Evolutionary conservation across 306 rosid species (phyloP).

Genomic region (Cicer arietinum): DNA sequence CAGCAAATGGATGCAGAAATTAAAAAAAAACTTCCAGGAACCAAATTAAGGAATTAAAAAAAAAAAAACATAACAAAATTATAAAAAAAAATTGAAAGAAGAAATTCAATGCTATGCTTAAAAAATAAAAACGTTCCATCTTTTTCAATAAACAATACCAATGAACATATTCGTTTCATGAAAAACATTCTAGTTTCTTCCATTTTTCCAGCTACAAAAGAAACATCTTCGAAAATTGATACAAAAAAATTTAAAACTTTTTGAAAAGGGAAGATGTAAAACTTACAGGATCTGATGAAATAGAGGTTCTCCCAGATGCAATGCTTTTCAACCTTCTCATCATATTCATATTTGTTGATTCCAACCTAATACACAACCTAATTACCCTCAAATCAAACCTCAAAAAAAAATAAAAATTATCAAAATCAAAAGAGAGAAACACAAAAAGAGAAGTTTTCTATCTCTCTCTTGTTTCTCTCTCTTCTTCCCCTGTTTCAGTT

Average conservation of each 20-base stretch:
- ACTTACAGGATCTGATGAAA: constrained; percentile 95
- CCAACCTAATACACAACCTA: constrained; percentile 55
- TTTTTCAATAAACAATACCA: constrained; percentile 19
- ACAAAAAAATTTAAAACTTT: constrained; percentile 24
- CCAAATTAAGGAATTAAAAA: not conserved
- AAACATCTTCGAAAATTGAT: not conserved
- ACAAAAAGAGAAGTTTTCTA: constrained; percentile 11
- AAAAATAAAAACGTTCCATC: not conserved
- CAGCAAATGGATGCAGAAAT: constrained; percentile 16
- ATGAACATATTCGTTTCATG: constrained; percentile 3
- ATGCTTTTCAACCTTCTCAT: constrained; percentile 98
- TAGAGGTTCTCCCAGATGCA: constrained; percentile 91
- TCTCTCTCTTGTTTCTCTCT: constrained; percentile 47
- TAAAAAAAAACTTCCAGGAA: not conserved
- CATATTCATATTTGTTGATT: constrained; percentile 54
- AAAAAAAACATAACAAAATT: not conserved
- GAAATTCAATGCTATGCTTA: not conserved
- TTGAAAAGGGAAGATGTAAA: not conserved
- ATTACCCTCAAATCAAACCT: constrained; percentile 41
- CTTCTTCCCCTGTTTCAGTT: constrained; percentile 41
- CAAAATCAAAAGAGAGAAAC: constrained; percentile 43
- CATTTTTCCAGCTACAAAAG: constrained; percentile 9
- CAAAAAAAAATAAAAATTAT: not conserved
- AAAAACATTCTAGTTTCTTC: not conserved
- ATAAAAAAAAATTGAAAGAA: not conserved